Base-by-base conservation (phyloP, 345 rosid species). In the Stellera chamaejasme region DNA sequence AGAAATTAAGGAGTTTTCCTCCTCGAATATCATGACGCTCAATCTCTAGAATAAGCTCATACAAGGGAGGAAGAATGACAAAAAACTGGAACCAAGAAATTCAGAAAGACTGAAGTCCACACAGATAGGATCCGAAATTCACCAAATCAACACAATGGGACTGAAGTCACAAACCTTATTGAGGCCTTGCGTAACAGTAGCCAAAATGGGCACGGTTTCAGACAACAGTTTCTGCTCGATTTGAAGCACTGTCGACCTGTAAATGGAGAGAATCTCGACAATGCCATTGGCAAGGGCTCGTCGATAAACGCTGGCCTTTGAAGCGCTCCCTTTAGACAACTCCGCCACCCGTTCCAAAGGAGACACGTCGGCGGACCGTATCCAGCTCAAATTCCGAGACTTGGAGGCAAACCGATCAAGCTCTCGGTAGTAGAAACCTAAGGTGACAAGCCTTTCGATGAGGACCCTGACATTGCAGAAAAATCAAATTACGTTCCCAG, bases 241-340 rank as follows among this genome's bases (percentile, higher is more conserved):
- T 58, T 72, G 91, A 60, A 92, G 95, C 77, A 88, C 89, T 19
- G 95, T 91, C 61, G 96, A 84, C 72, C 96, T 74, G 45, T 92
- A 86, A 10, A 92, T 77, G 0, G 94, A 77, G 44, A 92, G 79
- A 60, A 88, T 86, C 84, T 88, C 97, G 53, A 82, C 91, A 61
- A 92, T 79, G 47, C 99, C 99, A 73, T 93, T 86, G 65, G 96
- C 95, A 73, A 86, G 77, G 14, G 97, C 99, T 68, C 97, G 79
- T 16, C 97, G 74, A 59, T 93, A 86, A 48, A 86, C 78, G 11
- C 96, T 86, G 0, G 80, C 80, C 56, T 70, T 82, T 55, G 15
- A 59, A 19, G 66, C 49, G 15, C 63, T 69, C 28, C 58, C 63
- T 50, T 63, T 77, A 1, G 77, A 61, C 69, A 80, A 66, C 61